These are phyloP conservation scores for Cupressus sempervirens DNA, from an alignment of 75 land plant species.

Conservation along the genomic window DNA sequence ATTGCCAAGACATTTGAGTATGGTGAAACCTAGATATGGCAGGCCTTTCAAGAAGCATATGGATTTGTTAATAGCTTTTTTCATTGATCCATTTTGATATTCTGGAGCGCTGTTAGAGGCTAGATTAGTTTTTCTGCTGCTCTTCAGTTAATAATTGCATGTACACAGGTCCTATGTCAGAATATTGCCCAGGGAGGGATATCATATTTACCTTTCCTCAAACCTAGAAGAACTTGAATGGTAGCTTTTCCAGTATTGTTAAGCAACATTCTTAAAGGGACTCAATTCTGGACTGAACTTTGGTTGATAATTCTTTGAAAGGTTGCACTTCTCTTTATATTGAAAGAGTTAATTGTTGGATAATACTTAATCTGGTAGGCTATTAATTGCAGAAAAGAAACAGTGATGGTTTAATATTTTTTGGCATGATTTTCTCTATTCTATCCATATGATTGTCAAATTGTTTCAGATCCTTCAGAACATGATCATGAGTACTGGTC, in stretches of 20 bases:
- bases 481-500: background rate
- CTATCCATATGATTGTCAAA: background rate
- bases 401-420: background rate
- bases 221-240: background rate
- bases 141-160: background rate
- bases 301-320: background rate
- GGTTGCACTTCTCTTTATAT: background rate
- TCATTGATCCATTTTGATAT: constrained; percentile 1
- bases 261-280: background rate
- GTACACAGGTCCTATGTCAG: background rate
- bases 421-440: background rate
- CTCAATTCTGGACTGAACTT: background rate
- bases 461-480: background rate
- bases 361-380: background rate
- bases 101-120: background rate
- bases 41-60: background rate
- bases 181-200: background rate
- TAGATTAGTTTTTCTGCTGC: background rate
- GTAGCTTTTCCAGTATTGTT: background rate
- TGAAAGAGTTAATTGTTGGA: background rate
- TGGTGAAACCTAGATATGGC: background rate
- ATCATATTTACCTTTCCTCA: background rate
- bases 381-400: background rate
- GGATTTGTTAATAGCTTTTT: background rate
- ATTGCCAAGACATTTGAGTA: background rate